Evolutionary conservation across 805 yeast species (phyloP), one percentile per base, ranked within the genome.

Genomic region (Candida boleticola): DNA sequence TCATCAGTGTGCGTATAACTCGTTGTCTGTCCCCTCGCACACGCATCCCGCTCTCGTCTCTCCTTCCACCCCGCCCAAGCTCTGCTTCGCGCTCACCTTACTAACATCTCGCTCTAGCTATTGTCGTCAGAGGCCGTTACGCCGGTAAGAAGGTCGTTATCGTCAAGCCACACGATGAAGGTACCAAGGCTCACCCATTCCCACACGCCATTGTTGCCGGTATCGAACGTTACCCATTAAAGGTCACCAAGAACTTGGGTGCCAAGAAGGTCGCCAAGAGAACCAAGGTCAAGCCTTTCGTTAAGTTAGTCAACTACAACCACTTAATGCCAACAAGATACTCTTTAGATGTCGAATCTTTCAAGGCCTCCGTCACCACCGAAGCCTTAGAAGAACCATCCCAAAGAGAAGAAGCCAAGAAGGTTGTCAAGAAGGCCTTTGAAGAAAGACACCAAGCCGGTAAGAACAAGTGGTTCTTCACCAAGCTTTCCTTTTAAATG

Each of bases 91-190:
- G n/a, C n/a, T n/a, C n/a, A n/a, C n/a, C n/a, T n/a, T n/a, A n/a
- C n/a, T n/a, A n/a, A n/a, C n/a, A n/a, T n/a, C n/a, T n/a, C n/a
- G n/a, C n/a, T n/a, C n/a, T n/a, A 86, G 95, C 98, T 80, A 90
- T 93, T 79, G 90, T 93, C 74, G 96, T 90, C 76, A 92, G 98
- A 77, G 99, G 99, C 71, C 93, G 99, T 82, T 92, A 82, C 88
- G 99, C 99, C 74, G 99, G 99, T 82, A 92, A 90, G 87, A 93
- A 93, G 86, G 99, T 93, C 60, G 99, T 93, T 73, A 89, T 93
- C 71, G 90, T 93, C 72, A 89, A 88, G 78, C 93, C 97, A 62
- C 95, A 87, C 73, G 98, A 93, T 70, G 97, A 93, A 69, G 99
- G 99, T 72, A 81, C 98, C 80, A 93, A 93, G 81, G 72, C 93